phyloP scores from a whole-genome alignment of 2,329 filamentous ascomycete genomes.

The Lecanoromycetidae sp. region DNA sequence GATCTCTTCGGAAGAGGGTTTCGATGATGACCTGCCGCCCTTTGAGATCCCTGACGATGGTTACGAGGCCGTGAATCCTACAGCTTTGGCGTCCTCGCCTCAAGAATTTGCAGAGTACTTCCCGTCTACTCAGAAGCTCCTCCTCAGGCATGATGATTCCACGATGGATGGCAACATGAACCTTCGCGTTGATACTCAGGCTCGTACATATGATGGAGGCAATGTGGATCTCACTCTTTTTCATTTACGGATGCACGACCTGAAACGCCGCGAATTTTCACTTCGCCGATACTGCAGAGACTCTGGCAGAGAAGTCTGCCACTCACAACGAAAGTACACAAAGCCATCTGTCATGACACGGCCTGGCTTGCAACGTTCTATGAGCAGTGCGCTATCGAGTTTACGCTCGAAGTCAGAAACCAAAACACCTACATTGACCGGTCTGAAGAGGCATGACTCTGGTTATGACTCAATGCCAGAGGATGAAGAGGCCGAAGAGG shows the following conservation, averaged over 20 bases:
- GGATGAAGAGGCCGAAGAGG: slow-evolving; percentile 17
- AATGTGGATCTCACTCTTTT: slow-evolving; percentile 67
- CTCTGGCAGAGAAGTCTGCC: slow-evolving; percentile 86
- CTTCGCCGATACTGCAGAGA: slow-evolving; percentile 83
- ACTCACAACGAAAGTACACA: slow-evolving; percentile 58
- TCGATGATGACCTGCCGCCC: slow-evolving; percentile 32
- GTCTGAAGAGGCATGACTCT: slow-evolving; percentile 46
- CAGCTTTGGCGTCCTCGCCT: slow-evolving; percentile 65
- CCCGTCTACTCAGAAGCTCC: slow-evolving; percentile 67
- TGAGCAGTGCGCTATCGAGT: slow-evolving; percentile 47
- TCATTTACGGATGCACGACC: slow-evolving; percentile 87
- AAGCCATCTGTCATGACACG: slow-evolving; percentile 41
- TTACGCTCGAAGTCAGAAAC: slow-evolving; percentile 45
- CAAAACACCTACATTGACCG: slow-evolving; percentile 30
- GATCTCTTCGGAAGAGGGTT: slow-evolving; percentile 49
- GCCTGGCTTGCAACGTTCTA: slow-evolving; percentile 44
- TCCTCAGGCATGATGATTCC: slow-evolving; percentile 80
- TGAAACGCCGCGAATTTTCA: slow-evolving; percentile 77
- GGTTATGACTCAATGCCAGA: slow-evolving; percentile 38
- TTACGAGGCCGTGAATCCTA: slow-evolving; percentile 50
- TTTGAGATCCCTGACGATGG: slow-evolving; percentile 39
- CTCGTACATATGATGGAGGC: slow-evolving; percentile 43
- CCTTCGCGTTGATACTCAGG: slow-evolving; percentile 70
- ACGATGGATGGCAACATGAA: slow-evolving; percentile 95
- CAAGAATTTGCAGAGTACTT: slow-evolving; percentile 75